phyloP scores from a whole-genome alignment of 2,329 filamentous ascomycete species.

The Fusarium pseudonygamai region DNA sequence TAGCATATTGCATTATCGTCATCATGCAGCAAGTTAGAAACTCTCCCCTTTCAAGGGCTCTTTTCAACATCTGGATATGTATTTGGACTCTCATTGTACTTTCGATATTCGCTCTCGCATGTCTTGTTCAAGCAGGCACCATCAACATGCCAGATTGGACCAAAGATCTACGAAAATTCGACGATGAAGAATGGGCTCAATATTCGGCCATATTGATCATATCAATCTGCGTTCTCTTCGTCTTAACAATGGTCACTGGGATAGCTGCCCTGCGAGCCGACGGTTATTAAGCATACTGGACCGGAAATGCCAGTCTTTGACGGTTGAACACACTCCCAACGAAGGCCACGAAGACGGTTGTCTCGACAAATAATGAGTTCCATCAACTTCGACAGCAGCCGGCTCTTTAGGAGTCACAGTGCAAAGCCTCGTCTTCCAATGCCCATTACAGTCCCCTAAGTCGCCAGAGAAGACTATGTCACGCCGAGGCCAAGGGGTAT shows the following conservation, averaged over 20 bases:
- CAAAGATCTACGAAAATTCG: conserved; percentile 22
- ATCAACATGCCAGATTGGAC: conserved; percentile 23
- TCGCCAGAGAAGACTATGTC: too few species aligned
- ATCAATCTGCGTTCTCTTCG: conserved; percentile 2
- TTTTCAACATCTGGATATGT: conserved; percentile 5
- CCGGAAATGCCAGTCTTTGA: not conserved
- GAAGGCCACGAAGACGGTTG: accelerated
- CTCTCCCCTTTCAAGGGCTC: not conserved
- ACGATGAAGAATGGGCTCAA: conserved; percentile 1
- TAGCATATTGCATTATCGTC: not conserved
- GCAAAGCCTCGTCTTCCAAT: not conserved
- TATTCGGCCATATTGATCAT: conserved; percentile 11
- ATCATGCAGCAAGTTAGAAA: not conserved
- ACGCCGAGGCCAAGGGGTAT: not conserved
- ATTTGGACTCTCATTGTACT: conserved; percentile 9
- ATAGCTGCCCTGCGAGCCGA: conserved; percentile 2
- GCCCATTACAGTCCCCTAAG: accelerated
- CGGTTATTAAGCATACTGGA: not conserved
- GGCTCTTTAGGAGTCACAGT: not conserved
- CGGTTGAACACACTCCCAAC: too few species aligned
- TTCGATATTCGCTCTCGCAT: conserved; percentile 1
- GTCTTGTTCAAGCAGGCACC: not conserved
- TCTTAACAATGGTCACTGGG: not conserved
- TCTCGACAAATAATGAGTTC: not conserved
- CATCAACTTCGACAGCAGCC: not conserved